Percentiles rank a stretch among this genome's conserved stretches.
These are phyloP conservation scores for Xylaria arbuscula DNA, from an alignment of 2,329 filamentous ascomycete genomes.

Conservation along the genomic window DNA sequence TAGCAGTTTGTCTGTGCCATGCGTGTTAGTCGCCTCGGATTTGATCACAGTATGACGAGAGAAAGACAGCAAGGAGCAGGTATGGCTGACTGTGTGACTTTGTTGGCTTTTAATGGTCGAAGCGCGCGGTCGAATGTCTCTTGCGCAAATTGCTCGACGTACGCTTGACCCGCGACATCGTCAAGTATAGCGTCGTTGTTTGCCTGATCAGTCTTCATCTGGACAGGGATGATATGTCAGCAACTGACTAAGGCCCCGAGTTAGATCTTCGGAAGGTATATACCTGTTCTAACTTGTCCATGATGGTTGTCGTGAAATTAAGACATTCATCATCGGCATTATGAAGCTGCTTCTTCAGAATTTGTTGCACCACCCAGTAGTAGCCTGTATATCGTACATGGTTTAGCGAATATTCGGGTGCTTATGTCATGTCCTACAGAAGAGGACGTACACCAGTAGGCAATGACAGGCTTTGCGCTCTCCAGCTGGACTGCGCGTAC, in stretches of 20 bases:
- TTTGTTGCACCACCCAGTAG: constrained; percentile 93
- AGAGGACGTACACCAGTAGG: constrained; percentile 87
- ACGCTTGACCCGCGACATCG: constrained; percentile 86
- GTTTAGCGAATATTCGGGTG: constrained; percentile 3
- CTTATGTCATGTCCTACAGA: neutral
- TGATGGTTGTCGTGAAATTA: constrained; percentile 81
- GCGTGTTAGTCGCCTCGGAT: constrained; percentile 22
- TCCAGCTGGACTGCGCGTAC: constrained; percentile 86
- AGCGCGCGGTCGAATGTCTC: constrained; percentile 89
- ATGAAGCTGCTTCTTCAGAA: constrained; percentile 84
- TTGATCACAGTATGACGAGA: neutral
- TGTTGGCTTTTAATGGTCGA: constrained; percentile 82
- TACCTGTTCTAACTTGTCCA: constrained; percentile 90
- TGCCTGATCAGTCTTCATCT: constrained; percentile 78
- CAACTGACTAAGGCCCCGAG: constrained; percentile 26
- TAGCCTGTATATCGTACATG: constrained; percentile 67
- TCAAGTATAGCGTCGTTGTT: constrained; percentile 86
- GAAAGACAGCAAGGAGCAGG: constrained; percentile 29
- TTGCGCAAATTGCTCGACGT: constrained; percentile 92
- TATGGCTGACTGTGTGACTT: constrained; percentile 75
- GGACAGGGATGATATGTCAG: constrained; percentile 17
- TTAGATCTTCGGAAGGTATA: neutral
- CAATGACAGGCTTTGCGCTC: constrained; percentile 83
- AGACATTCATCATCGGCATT: constrained; percentile 80
- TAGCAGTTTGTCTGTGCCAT: constrained; percentile 79